Percentiles rank a stretch among this genome's conserved stretches.
These are phyloP conservation scores for Nemania abortiva DNA, from an alignment of 2,329 filamentous ascomycete species.

Conservation along the genomic window DNA sequence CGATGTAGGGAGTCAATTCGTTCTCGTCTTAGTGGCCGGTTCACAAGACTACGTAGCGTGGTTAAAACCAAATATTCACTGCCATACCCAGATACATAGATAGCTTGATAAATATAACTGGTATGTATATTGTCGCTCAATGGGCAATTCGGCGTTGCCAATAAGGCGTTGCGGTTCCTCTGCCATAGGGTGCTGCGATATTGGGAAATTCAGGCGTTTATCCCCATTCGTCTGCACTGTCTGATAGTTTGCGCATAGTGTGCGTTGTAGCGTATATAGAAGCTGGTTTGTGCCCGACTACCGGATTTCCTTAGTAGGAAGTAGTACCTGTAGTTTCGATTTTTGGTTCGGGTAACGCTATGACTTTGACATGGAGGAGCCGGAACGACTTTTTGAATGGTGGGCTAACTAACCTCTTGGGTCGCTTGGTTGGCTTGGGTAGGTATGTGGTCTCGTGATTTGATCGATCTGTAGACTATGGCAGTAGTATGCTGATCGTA, in stretches of 20 bases:
- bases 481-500: neutral
- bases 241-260: neutral
- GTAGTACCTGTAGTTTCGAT: neutral
- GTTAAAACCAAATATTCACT: neutral
- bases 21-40: neutral
- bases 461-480: neutral
- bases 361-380: neutral
- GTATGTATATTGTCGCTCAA: neutral
- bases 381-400: neutral
- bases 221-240: neutral
- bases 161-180: neutral
- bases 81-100: too few species aligned
- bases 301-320: neutral
- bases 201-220: neutral
- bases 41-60: neutral
- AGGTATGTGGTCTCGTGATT: neutral
- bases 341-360: neutral
- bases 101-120: neutral
- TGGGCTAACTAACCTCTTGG: neutral
- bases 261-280: neutral
- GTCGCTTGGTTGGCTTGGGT: neutral
- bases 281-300: neutral
- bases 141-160: neutral
- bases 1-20: conserved; percentile 6
- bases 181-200: neutral